Base-by-base conservation (phyloP, 345 rosid genomes). In the Populus pruinosa region DNA sequence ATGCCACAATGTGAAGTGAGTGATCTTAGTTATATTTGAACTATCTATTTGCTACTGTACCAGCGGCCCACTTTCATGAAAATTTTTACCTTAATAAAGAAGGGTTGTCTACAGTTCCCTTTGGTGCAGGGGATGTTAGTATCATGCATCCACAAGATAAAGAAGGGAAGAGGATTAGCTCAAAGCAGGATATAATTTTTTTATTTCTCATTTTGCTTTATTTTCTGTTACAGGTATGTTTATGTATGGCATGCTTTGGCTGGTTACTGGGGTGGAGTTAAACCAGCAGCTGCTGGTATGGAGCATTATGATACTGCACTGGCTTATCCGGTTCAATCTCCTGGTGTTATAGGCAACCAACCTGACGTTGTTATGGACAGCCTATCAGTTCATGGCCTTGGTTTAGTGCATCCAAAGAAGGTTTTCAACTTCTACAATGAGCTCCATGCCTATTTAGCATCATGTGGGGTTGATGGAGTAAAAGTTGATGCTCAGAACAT, bases 221-320 rank as follows among this genome's bases (percentile, higher is more conserved):
- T 59, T 1, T 67, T 3, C 33, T 3, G 20, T 20, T 8, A 16
- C 80, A 96, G 98, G 83, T 85, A 76, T 81, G 94, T 96, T 13
- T 96, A 93, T 81, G 97, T 87, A 20, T 96, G 98, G 99, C 99
- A 96, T 83, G 99, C 99, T 77, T 87, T 96, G 80, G 94, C 96
- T 78, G 97, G 97, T 63, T 96, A 96, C 80, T 96, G 99, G 99
- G 99, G 99, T 13, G 99, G 99, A 74, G 97, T 96, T 44, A 91
- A 93, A 80, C 99, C 99, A 2, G 92, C 96, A 27, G 96, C 94
- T 31, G 76, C 90, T 56, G 99, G 97, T 63, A 93, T 96, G 97
- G 98, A 96, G 86, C 94, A 96, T 80, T 96, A 93, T 50, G 99
- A 91, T 72, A 87, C 92, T 79, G 89, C 94, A 71, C 77, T 96